phyloP scores from a whole-genome alignment of 208 protist genomes.

The Trypanosoma lewisi region DNA sequence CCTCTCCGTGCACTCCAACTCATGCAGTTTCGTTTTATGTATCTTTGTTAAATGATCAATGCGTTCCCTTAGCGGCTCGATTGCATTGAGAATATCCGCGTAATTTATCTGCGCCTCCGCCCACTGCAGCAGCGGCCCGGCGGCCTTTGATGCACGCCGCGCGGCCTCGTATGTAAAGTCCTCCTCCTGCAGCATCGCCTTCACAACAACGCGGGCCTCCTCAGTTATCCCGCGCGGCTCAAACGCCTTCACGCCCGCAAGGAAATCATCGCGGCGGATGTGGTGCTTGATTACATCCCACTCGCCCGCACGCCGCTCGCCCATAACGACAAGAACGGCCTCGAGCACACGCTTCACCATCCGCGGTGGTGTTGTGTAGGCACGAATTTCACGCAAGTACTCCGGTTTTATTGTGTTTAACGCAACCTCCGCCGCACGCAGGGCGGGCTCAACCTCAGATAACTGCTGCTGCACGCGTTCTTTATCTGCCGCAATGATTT shows the following conservation, averaged over 20 bases:
- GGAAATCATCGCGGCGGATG: slow-evolving; percentile 94
- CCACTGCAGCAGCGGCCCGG: slow-evolving; percentile 97
- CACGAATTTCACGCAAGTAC: slow-evolving; percentile 97
- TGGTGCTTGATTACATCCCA: slow-evolving; percentile 94
- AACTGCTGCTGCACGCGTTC: slow-evolving; percentile 77
- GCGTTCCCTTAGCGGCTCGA: slow-evolving; percentile 94
- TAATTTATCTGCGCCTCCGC: slow-evolving; percentile 95
- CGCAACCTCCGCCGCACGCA: slow-evolving; percentile 94
- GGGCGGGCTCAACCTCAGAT: slow-evolving; percentile 88
- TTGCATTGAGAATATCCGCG: slow-evolving; percentile 87
- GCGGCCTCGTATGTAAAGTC: slow-evolving; percentile 94
- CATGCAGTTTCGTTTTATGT: slow-evolving; percentile 52
- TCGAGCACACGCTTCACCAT: slow-evolving; percentile 95
- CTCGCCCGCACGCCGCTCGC: slow-evolving; percentile 69
- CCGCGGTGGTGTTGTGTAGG: slow-evolving; percentile 94
- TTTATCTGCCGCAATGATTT: slow-evolving; percentile 69
- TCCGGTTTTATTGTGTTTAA: slow-evolving; percentile 96
- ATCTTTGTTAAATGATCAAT: slow-evolving; percentile 86
- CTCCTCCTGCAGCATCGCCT: slow-evolving; percentile 87
- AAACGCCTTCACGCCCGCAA: slow-evolving; percentile 94
- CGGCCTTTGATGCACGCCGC: slow-evolving; percentile 94
- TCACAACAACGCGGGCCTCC: slow-evolving; percentile 47
- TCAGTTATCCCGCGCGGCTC: slow-evolving; percentile 85
- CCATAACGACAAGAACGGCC: slow-evolving; percentile 86
- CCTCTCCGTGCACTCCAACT: slow-evolving; percentile 55